phyloP scores from a whole-genome alignment of 1,284 basidiomycete genomes.

The Vanrija sp. region DNA sequence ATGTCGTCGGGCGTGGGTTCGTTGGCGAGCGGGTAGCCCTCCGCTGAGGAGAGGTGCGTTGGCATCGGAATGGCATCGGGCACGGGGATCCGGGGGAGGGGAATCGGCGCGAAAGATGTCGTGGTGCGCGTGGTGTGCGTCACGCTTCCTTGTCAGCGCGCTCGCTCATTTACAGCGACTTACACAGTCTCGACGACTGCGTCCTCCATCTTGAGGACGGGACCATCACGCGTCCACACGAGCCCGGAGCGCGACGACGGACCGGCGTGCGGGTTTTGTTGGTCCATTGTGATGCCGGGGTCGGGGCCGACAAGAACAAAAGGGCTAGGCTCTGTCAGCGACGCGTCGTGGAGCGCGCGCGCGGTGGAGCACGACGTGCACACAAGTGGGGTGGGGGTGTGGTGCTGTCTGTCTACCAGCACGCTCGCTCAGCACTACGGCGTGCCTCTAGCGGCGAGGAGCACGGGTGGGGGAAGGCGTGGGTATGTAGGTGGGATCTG shows the following conservation, averaged over 20 bases:
- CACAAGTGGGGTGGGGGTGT: not conserved
- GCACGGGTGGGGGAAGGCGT: not conserved
- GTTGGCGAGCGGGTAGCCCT: conserved; percentile 38
- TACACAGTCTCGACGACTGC: conserved; percentile 47
- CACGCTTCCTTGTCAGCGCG: conserved; percentile 23
- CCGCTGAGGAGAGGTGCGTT: conserved; percentile 24
- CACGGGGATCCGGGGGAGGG: conserved; percentile 38
- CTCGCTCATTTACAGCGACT: conserved; percentile 8
- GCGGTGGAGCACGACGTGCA: not conserved
- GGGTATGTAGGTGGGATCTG: not conserved
- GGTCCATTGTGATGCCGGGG: not conserved
- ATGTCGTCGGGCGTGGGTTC: conserved; percentile 44
- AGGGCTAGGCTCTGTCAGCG: not conserved
- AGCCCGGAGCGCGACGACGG: not conserved
- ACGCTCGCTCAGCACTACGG: no score
- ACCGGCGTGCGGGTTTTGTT: not conserved
- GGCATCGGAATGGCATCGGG: conserved; percentile 33
- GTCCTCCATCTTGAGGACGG: conserved; percentile 40
- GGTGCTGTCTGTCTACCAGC: no score
- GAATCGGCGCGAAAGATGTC: conserved; percentile 44
- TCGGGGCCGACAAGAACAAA: not conserved
- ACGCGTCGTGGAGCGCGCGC: not conserved
- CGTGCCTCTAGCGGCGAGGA: no score
- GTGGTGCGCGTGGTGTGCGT: conserved; percentile 44
- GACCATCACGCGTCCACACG: conserved; percentile 17